Base-by-base conservation (phyloP, 768 basidiomycete genomes). In the Suillus paluster region DNA sequence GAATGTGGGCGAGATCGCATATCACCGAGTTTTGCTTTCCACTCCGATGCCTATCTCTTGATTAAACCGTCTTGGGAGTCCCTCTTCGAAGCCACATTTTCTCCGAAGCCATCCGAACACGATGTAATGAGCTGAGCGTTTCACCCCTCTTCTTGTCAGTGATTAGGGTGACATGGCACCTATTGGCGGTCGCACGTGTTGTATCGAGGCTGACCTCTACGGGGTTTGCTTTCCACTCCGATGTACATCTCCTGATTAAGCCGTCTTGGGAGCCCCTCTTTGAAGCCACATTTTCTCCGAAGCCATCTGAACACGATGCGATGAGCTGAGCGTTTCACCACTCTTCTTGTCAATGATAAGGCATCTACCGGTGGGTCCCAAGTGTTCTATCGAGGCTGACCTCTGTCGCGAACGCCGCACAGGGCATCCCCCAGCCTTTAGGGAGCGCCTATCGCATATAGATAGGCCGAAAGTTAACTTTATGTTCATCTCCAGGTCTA, bases 361-460 rank as follows among this genome's bases (percentile, higher is more conserved):
- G 30, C 30, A n/a, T 36, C 3, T 38, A 55, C 39, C 52, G 33
- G 17, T 17, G 23, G 36, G 17, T 12, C 36, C 17, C 54, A 55
- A 17, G 15, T 38, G 17, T 55, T 19, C 17, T 38, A 54, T 36
- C 23, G 36, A 54, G 23, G 54, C 23, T 39, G 54, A 38, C 15
- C 15, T 54, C 53, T 54, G 23, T 54, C 21, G 36, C 23, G 23
- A 54, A 54, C 36, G 7, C 36, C 23, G 9, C 23, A 39, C 36
- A 4, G 23, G 53, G 25, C 23, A 21, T 55, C 19, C 36, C 25
- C 39, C 38, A 19, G 17, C 23, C 54, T 5, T 17, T 25, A 19
- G 23, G 17, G 54, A 27, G 36, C 54, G 38, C 27, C 17, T 55
- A 55, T 55, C 38, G 11, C 54, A 55, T 36, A 39, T 55, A 25